Base-by-base conservation (phyloP, 352 stramenopile species). In the Globisporangium alternatum region DNA sequence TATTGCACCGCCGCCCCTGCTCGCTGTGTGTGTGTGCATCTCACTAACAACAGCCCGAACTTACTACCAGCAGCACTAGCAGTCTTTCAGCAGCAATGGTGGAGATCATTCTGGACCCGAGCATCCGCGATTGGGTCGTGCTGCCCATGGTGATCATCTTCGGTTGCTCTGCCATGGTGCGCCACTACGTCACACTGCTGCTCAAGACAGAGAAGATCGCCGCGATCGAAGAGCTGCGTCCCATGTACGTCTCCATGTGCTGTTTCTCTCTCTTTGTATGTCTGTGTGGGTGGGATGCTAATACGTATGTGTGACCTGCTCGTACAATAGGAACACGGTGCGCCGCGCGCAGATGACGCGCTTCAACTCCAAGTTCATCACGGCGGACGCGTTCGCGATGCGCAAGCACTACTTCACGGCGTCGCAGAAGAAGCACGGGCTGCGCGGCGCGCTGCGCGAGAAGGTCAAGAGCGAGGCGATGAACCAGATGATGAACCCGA, bases 101-200 rank as follows among this genome's bases (percentile, higher is more conserved):
- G 72, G 83, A 92, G 80, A 94, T 97, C 67, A 91, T 97, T 70
- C 76, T 98, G 65, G 93, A 98, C 77, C 88, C 91, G 75, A 92
- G 85, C 68, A 98, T 98, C 70, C 87, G 91, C 65, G 88, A 98
- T 71, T 98, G 94, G 94, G 97, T 99, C 43, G 94, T 99, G 62
- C 84, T 99, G 57, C 97, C 97, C 53, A 96, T 99, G 69, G 88
- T 99, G 71, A 82, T 99, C 41, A 98, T 99, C 74, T 92, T 95
- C 66, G 87, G 84, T 33, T 93, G 83, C 63, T 93, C 83, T 47
- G 85, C 85, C 43, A 91, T 91, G 77, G 77, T 92, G 67, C 84
- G 87, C 62, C 85, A 95, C 75, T 95, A 93, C 67, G 75, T 95
- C 33, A 93, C 87, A 67, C 71, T 91, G 62, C 70, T 95, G 53